Evolutionary conservation across 306 rosid genomes (phyloP), one percentile per base, ranked within the genome.

Genomic region (Gillenia trifoliata): DNA sequence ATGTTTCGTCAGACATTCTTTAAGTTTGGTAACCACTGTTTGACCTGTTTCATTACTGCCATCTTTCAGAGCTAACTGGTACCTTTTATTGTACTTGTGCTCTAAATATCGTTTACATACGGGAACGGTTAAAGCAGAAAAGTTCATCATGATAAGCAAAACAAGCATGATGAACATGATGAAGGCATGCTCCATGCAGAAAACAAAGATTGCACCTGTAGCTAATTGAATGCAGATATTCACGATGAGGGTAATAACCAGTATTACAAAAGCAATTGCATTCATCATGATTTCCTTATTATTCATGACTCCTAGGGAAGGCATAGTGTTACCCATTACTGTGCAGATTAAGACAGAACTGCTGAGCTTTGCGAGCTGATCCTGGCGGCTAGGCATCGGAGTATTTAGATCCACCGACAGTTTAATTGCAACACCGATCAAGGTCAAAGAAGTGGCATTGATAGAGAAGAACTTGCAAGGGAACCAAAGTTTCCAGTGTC

Each of bases 201-300:
- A 93, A 20, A 77, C 86, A 77, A 88, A 91, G 79, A 93, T 84
- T 25, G 91, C 98, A 11, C 98, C 98, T 2, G 98, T 93, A 2
- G 70, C 92, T 75, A 93, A 56, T 62, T 93, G 97, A 33, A 89
- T 87, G 75, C 97, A 84, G 41, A 88, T 83, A 75, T 93, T 93
- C 23, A 83, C 96, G 17, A 89, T 78, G 72, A 89, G 79, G 11
- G 98, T 93, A 16, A 93, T 61, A 1, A 91, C 97, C 28, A 93
- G 88, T 47, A 93, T 89, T 28, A 75, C 93, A 62, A 93, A 62
- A 47, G 98, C 98, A 73, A 91, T 43, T 54, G 88, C 62, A 55
- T 91, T 93, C 91, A 86, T 85, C 62, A 79, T 68, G 49, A 91
- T 79, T 31, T 91, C 97, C 20, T 78, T 75, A 22, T 78, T 91